Conservation (phyloP, 1,284 basidiomycete species). For the Ceratobasidium papillatum region DNA sequence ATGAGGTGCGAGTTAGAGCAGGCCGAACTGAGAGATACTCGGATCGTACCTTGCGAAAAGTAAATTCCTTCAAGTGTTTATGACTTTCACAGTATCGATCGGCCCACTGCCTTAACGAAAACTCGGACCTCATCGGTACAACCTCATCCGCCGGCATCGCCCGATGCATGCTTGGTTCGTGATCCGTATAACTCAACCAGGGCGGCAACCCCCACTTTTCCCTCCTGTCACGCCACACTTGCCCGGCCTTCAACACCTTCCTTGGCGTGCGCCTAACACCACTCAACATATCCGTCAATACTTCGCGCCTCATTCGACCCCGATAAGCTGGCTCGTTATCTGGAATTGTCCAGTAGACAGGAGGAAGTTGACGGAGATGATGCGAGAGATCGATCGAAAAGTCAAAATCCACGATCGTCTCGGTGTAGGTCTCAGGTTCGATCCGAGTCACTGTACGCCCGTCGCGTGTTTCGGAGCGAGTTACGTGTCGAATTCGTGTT, state of each 20-base stretch:
- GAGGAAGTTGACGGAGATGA: constrained; percentile 50
- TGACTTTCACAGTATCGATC: constrained; percentile 70
- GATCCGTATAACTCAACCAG: constrained; percentile 37
- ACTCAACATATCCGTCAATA: constrained; percentile 39
- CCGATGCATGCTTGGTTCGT: neutral
- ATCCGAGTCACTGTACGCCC: constrained; percentile 21
- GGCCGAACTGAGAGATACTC: neutral
- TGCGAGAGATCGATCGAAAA: constrained; percentile 64
- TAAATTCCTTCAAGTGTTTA: constrained; percentile 71
- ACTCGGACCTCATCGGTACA: constrained; percentile 53
- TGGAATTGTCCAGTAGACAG: constrained; percentile 61
- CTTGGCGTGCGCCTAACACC: constrained; percentile 21
- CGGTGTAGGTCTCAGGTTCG: constrained; percentile 56
- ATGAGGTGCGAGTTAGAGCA: neutral
- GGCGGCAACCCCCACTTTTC: constrained; percentile 40
- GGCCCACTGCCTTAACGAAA: constrained; percentile 69
- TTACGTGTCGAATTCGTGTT: constrained; percentile 61
- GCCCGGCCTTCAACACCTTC: constrained; percentile 14
- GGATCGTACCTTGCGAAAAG: constrained; percentile 62
- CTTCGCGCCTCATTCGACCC: constrained; percentile 62
- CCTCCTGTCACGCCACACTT: constrained; percentile 29
- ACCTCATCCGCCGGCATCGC: constrained; percentile 31
- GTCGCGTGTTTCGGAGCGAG: constrained; percentile 44
- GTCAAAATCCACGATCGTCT: constrained; percentile 70
- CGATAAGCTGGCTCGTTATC: constrained; percentile 65